Evolutionary conservation across 164 flowering plant genomes (phyloP), one percentile per base, ranked within the genome.

Genomic region (Akebia trifoliata): DNA sequence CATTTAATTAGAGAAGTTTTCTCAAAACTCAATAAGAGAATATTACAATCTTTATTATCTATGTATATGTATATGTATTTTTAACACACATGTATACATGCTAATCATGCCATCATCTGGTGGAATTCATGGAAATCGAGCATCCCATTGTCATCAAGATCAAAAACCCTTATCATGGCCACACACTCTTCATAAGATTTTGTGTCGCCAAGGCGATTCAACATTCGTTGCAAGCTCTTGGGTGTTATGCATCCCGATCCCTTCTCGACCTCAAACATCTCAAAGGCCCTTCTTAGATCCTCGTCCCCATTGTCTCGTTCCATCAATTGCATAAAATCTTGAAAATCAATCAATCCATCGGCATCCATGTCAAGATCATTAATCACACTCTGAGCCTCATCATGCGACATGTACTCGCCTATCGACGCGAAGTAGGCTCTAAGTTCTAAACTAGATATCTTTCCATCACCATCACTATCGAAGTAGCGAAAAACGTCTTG

Each of bases 191-290:
- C 80, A 32, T 59, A 67, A 0, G 87, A 76, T 57, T 59, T 79
- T 1, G 45, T 24, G 17, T 87, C 84, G 0, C 97, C 97, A 0
- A 90, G 69, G 0, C 85, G 79, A 34, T 58, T 66, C 32, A 87
- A 52, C 76, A 77, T 72, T 56, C 62, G 66, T 50, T 85, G 93
- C 73, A 90, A 66, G 5, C 93, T 82, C 20, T 59, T 72, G 0
- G 97, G 88, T 0, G 90, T 87, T 10, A 90, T 90, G 69, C 79
- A 73, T 0, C 95, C 97, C 0, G 73, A 74, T 6, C 90, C 90
- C 40, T 79, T 83, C 62, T 87, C 90, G 30, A 50, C 50, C 52
- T 86, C 95, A 28, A 74, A 87, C 84, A 85, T 78, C 82, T 84
- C 89, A 60, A 87, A 90, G 0, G 88, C 97, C 57, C 45, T 68